Percentiles rank a stretch among this genome's conserved stretches.
Evolutionary conservation across 768 basidiomycete species (phyloP).

Genomic region (Lactarius hatsudake): DNA sequence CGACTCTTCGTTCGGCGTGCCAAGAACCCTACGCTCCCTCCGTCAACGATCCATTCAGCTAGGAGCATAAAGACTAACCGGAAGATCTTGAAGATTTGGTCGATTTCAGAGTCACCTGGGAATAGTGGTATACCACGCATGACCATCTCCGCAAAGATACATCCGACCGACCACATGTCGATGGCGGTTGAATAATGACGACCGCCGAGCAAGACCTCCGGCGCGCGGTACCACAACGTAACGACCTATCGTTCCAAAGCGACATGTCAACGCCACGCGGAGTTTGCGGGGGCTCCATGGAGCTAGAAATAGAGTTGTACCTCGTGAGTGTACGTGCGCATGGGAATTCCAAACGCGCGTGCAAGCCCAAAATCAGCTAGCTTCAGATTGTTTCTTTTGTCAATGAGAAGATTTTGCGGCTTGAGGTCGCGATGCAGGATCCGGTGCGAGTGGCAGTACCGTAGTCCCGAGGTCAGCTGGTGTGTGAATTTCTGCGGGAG

Average conservation of each 20-base stretch:
- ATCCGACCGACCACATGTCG: slow-evolving; percentile 99
- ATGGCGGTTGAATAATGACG: slow-evolving; percentile 97
- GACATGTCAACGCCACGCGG: not conserved
- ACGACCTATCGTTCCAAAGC: slow-evolving; percentile 66
- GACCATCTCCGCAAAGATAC: slow-evolving; percentile 98
- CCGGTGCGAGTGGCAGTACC: slow-evolving; percentile 57
- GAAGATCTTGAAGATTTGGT: slow-evolving; percentile 99
- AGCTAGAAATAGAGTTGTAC: slow-evolving; percentile 41
- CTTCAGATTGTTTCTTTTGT: slow-evolving; percentile 51
- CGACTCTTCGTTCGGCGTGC: slow-evolving; percentile 85
- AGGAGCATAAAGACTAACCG: slow-evolving; percentile 51
- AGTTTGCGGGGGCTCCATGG: not conserved
- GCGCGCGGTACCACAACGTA: slow-evolving; percentile 98
- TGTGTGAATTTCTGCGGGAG: slow-evolving; percentile 85
- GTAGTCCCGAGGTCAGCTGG: slow-evolving; percentile 86
- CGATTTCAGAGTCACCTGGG: slow-evolving; percentile 99
- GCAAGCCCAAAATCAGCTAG: slow-evolving; percentile 59
- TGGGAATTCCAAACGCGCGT: slow-evolving; percentile 87
- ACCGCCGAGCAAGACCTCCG: slow-evolving; percentile 93
- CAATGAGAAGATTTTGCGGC: slow-evolving; percentile 54
- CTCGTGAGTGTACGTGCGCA: slow-evolving; percentile 99
- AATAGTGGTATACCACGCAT: slow-evolving; percentile 88
- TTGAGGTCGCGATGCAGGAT: slow-evolving; percentile 58
- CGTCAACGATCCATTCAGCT: slow-evolving; percentile 1
- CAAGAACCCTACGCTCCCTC: slow-evolving; percentile 57